Evolutionary conservation across 768 basidiomycete species (phyloP).

Genomic region (Gyrodon lividus): DNA sequence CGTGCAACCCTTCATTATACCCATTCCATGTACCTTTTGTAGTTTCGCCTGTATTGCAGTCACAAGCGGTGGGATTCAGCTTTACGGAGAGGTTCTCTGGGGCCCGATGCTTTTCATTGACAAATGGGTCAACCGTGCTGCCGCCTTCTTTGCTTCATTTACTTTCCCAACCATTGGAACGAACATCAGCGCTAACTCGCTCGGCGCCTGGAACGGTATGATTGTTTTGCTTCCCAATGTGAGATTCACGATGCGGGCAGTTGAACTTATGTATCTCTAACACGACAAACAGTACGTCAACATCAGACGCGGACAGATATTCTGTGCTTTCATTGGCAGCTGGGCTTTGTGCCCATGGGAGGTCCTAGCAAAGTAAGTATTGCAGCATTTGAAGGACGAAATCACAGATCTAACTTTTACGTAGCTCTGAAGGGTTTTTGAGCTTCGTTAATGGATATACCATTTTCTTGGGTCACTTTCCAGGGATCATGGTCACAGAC

Average conservation of each 20-base stretch:
- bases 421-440: conserved; percentile 62
- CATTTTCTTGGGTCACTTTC: conserved; percentile 83
- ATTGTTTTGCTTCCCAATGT: conserved; percentile 65
- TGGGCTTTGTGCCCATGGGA: conserved; percentile 88
- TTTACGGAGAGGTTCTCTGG: conserved; percentile 74
- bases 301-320: conserved; percentile 29
- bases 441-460: conserved; percentile 84
- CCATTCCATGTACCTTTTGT: conserved; percentile 72
- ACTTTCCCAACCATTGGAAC: conserved; percentile 73
- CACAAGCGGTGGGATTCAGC: conserved; percentile 67
- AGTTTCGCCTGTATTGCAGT: conserved; percentile 81
- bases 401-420: neutral
- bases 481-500: conserved; percentile 66
- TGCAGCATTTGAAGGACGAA: neutral
- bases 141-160: conserved; percentile 79
- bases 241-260: neutral
- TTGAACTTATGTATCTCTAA: conserved; percentile 2
- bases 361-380: conserved; percentile 52
- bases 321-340: conserved; percentile 44
- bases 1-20: conserved; percentile 74
- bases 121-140: conserved; percentile 82
- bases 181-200: conserved; percentile 77
- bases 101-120: conserved; percentile 75
- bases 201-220: conserved; percentile 81
- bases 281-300: conserved; percentile 23